Percentiles rank a stretch among this genome's conserved stretches.
These are phyloP conservation scores for Tulasnella sp. DNA, from an alignment of 768 basidiomycete species.

Conservation along the genomic window DNA sequence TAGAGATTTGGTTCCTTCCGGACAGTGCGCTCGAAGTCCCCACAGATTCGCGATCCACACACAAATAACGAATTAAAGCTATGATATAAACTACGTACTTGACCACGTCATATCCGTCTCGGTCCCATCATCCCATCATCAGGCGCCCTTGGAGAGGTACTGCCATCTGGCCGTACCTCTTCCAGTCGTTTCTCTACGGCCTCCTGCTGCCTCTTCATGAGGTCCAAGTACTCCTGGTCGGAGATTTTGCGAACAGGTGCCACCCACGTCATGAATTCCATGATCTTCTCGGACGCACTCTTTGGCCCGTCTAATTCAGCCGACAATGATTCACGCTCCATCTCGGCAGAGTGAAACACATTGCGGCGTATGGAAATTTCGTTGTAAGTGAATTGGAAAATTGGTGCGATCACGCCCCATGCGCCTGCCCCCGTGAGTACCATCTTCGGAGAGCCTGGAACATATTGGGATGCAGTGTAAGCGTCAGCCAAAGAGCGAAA, in stretches of 20 bases:
- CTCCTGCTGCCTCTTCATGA: slow-evolving; percentile 47
- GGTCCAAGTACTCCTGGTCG: slow-evolving; percentile 59
- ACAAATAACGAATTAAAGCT: no score
- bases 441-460: slow-evolving; percentile 49
- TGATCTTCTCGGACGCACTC: slow-evolving; percentile 23
- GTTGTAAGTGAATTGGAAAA: slow-evolving; percentile 61
- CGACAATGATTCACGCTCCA: slow-evolving; percentile 1
- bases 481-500: neutral
- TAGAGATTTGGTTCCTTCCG: slow-evolving; percentile 35
- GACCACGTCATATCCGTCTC: no score
- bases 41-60: neutral
- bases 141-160: no score
- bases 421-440: slow-evolving; percentile 50
- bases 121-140: no score
- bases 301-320: neutral
- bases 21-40: neutral
- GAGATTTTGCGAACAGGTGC: slow-evolving; percentile 46
- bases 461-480: slow-evolving; percentile 8
- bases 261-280: slow-evolving; percentile 28
- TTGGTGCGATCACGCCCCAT: slow-evolving; percentile 43
- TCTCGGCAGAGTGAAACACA: slow-evolving; percentile 3
- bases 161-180: slow-evolving; percentile 26
- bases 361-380: slow-evolving; percentile 47
- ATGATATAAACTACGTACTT: no score
- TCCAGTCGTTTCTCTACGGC: slow-evolving; percentile 47